Percentiles rank a stretch among this genome's conserved stretches.
Evolutionary conservation across 23 red algal species (phyloP).

Genomic region (Gracilariopsis chorda): DNA sequence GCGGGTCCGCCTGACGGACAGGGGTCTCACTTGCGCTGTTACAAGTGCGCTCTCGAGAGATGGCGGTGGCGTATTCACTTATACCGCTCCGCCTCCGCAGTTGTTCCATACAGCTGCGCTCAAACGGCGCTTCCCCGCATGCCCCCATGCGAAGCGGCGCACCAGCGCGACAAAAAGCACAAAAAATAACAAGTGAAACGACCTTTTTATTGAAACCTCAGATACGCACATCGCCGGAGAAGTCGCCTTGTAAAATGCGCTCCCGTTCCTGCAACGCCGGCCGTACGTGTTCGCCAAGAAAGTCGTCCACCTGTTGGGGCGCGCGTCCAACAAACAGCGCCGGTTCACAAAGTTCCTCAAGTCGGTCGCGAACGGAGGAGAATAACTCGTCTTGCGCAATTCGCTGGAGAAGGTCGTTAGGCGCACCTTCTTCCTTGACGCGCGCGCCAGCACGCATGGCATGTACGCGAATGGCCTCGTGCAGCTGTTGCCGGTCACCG

Average conservation of each 20-base stretch:
- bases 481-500: conserved; percentile 82
- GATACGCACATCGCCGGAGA: background rate
- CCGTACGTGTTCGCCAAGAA: conserved; percentile 61
- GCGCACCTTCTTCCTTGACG: conserved; percentile 77
- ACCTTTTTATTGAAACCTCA: too few relatives aligned
- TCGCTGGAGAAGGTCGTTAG: conserved; percentile 84
- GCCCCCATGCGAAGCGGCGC: too few relatives aligned
- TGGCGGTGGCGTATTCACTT: too few relatives aligned
- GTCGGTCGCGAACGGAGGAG: conserved; percentile 17
- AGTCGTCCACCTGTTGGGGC: conserved; percentile 84
- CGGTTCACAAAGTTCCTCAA: conserved; percentile 59
- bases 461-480: conserved; percentile 79
- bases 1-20: too few relatives aligned
- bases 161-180: too few relatives aligned
- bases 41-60: too few relatives aligned
- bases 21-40: too few relatives aligned
- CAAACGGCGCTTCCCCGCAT: too few relatives aligned
- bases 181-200: too few relatives aligned
- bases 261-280: conserved; percentile 45
- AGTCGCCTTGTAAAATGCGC: too few relatives aligned
- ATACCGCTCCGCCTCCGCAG: too few relatives aligned
- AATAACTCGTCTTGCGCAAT: conserved; percentile 53
- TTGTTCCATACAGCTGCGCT: too few relatives aligned
- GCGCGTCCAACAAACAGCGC: conserved; percentile 84
- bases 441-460: conserved; percentile 71